Evolutionary conservation across 2,329 filamentous ascomycete species (phyloP), one percentile per base, ranked within the genome.

Genomic region (Fulvia fulva): DNA sequence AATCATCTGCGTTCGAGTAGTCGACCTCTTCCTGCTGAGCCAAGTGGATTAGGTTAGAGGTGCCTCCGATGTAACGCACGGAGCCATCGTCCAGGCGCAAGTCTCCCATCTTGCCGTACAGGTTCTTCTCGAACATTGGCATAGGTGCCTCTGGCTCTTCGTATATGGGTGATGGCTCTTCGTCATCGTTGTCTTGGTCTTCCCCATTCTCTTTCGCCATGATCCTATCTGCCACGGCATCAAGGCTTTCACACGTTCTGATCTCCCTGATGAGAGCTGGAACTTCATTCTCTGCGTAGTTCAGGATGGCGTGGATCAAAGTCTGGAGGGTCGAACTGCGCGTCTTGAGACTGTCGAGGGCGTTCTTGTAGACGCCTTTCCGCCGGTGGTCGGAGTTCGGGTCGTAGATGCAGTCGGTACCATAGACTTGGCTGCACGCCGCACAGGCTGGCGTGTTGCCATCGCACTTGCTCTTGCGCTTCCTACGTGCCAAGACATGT

Each of bases 311-410:
- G 70, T 97, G 90, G 62, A 97, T 86, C 37, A 97, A 80, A n/a
- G 91, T 91, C 72, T 97, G 90, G 56, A 97, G 79, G 1, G 93
- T 97, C 34, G 90, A 90, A 69, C 87, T 91, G 62, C 86, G 86
- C 22, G 91, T 92, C 76, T 95, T 95, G 73, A 93, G 82, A 70
- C 85, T 90, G 73, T 96, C 92, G 23, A 89, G 85, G 74, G 96
- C 94, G 75, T 96, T 91, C 70, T 93, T 92, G 74, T 97, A 97
- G 51, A 97, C 94, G 60, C 94, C 94, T 74, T 97, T 97, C 52
- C 94, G 87, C 51, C 94, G 88, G 73, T 97, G 92, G 73, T 99
- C 94, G 58, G 92, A 96, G 71, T 92, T 95, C 3, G 92, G 93
- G 71, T 97, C 93, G 79, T 97, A 97, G 64, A 97, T 82, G 73